Percentiles rank a stretch among this genome's conserved stretches.
Evolutionary conservation across 345 rosid genomes (phyloP).

Genomic region (Bruguiera gymnorhiza): DNA sequence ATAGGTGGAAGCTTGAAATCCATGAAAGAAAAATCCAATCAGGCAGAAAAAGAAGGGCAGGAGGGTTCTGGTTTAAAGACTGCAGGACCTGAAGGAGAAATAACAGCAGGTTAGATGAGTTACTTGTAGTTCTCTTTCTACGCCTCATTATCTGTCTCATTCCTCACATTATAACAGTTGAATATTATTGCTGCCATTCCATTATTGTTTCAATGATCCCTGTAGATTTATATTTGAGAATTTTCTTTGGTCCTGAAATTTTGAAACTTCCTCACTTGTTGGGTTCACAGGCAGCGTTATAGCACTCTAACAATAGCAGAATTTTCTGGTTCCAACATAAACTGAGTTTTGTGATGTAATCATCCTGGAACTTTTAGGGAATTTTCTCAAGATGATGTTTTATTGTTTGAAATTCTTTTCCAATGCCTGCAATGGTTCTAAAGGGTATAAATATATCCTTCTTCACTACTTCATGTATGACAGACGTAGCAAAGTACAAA

Average conservation of each 20-base stretch:
- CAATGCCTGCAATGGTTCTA: not conserved
- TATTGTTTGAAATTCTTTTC: not conserved
- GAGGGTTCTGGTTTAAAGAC: constrained; percentile 16
- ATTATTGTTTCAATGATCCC: not conserved
- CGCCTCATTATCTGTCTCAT: not conserved
- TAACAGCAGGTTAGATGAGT: constrained; percentile 16
- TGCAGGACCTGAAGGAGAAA: constrained; percentile 21
- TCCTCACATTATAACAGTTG: not conserved
- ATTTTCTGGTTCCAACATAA: too few species aligned
- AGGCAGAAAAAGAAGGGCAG: constrained; percentile 17
- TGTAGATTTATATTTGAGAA: too few species aligned
- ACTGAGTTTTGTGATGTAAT: too few species aligned
- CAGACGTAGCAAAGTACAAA: too few species aligned
- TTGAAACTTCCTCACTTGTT: not conserved
- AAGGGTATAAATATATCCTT: not conserved
- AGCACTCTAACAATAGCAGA: not conserved
- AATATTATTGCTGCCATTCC: not conserved
- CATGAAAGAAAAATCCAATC: constrained; percentile 17
- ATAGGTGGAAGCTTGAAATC: constrained; percentile 22
- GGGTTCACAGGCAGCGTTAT: not conserved
- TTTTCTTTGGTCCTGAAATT: not conserved
- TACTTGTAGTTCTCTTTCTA: not conserved
- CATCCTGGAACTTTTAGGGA: not conserved
- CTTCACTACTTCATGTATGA: too few species aligned
- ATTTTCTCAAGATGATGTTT: not conserved